Conservation (phyloP, 2,329 filamentous ascomycete genomes). For the Aspergillus eucalypticola region DNA sequence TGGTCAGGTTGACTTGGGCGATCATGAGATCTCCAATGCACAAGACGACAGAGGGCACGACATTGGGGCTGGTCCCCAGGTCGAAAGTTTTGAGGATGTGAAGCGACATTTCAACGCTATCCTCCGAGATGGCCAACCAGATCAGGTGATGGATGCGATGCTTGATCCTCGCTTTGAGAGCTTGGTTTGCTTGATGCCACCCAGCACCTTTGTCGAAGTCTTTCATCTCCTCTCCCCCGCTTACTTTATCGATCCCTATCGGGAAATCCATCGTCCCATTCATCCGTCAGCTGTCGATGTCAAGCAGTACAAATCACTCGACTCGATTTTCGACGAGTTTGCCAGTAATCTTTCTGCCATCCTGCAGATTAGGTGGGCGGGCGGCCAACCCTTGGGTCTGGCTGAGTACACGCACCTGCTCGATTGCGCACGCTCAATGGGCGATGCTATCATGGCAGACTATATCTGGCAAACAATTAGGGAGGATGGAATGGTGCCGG, state of each 20-base stretch:
- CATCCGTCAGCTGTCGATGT: constrained; percentile 51
- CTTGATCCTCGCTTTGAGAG: constrained; percentile 32
- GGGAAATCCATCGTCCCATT: constrained; percentile 50
- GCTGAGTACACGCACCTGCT: constrained; percentile 56
- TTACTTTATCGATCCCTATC: constrained; percentile 50
- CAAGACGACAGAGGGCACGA: neutral
- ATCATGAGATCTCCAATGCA: neutral
- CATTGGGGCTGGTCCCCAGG: neutral
- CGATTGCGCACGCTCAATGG: constrained; percentile 52
- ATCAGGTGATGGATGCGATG: constrained; percentile 42
- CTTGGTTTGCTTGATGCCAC: constrained; percentile 48
- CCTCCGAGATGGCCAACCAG: constrained; percentile 41
- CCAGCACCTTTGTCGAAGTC: constrained; percentile 63
- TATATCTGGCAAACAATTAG: constrained; percentile 51
- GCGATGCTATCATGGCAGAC: constrained; percentile 46
- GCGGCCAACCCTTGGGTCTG: constrained; percentile 42
- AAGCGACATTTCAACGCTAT: constrained; percentile 27
- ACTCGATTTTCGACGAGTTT: constrained; percentile 44
- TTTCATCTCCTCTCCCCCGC: constrained; percentile 63
- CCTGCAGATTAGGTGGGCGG: constrained; percentile 38
- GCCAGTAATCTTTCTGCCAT: constrained; percentile 40
- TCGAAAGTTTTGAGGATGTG: constrained; percentile 1
- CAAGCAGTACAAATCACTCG: constrained; percentile 43
- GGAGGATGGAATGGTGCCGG: constrained; percentile 42
- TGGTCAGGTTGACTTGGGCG: neutral